Evolutionary conservation across 2,329 filamentous ascomycete species (phyloP).

Genomic region (Whalleya microplaca): DNA sequence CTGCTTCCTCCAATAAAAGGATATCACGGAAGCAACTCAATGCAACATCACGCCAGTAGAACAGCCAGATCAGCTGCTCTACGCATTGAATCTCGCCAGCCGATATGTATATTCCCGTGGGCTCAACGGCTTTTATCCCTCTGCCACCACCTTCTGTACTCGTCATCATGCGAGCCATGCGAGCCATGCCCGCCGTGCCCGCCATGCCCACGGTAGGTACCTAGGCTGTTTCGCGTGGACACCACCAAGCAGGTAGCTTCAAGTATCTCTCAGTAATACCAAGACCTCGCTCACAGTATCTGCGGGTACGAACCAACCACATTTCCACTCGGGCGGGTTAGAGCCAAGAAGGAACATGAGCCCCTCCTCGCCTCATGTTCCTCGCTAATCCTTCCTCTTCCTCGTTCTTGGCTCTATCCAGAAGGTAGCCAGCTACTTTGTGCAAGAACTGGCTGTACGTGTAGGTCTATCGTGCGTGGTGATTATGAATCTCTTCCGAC

Average conservation of each 20-base stretch:
- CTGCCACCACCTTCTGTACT: slow-evolving; percentile 17
- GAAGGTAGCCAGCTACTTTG: slow-evolving; percentile 15
- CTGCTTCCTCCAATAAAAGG: slow-evolving; percentile 14
- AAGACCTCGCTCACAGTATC: slow-evolving; percentile 23
- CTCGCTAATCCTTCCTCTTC: slow-evolving; percentile 14
- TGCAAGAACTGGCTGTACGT: background rate
- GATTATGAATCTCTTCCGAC: slow-evolving; percentile 24
- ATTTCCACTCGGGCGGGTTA: slow-evolving; percentile 26
- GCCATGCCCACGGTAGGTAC: no score
- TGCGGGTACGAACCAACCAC: slow-evolving; percentile 22
- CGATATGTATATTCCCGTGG: slow-evolving; percentile 11
- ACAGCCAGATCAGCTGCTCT: slow-evolving; percentile 22
- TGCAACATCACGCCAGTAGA: slow-evolving; percentile 19
- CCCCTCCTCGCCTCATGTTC: slow-evolving; percentile 16
- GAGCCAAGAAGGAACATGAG: slow-evolving; percentile 24
- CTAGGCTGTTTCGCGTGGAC: background rate
- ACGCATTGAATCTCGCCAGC: background rate
- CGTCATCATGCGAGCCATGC: slow-evolving; percentile 5
- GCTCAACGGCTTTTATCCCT: slow-evolving; percentile 1
- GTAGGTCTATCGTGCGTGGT: slow-evolving; percentile 8
- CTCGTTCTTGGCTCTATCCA: slow-evolving; percentile 19
- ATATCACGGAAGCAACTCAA: slow-evolving; percentile 21
- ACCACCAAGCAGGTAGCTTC: slow-evolving; percentile 4
- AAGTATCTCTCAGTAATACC: slow-evolving; percentile 15
- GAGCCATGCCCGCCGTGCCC: no score